Evolutionary conservation across 2,329 filamentous ascomycete species (phyloP), one percentile per base, ranked within the genome.

Genomic region (Dactylellina cionopaga): DNA sequence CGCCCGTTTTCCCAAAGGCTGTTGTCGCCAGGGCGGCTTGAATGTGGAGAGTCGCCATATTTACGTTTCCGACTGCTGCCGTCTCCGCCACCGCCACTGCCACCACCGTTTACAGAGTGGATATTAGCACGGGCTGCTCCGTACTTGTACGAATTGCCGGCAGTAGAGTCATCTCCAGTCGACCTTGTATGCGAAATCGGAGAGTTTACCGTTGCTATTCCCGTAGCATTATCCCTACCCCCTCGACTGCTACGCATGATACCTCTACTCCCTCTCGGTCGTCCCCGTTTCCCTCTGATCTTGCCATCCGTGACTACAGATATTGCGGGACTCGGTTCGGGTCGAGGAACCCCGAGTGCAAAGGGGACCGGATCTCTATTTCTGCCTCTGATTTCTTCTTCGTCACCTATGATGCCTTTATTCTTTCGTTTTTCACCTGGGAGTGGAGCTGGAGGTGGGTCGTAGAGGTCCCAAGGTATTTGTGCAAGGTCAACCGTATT

Each of bases 401-500:
- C 62, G 17, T 46, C 56, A 4, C n/a, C 37, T 9, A 37, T 22
- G 3, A 51, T 24, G 35, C 35, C 49, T 25, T 31, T 47, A 2
- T 11, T 7, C 19, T 55, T 74, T 13, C 43, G 49, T 15, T 37
- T 39, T 31, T 69, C 59, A 6, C 66, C 58, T 11, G 66, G 58
- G 2, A 64, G 27, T 31, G 59, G 49, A 17, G 37, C 44, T 47
- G 60, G 55, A 24, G 74, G 46, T 17, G 69, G 74, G 52, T 77
- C 76, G 4, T 76, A 56, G 9, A 77, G 17, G 47, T 77, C 76
- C 76, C 76, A 77, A 11, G 74, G 55, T 15, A 77, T 39, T 5
- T 62, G 74, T 15, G 56, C 43, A 6, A 77, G 46, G 52, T 77
- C 76, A 3, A 58, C 51, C 9, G 29, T 56, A 31, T 68, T 71